Evolutionary conservation across 2,329 filamentous ascomycete species (phyloP).

Genomic region (Albifimbria verrucaria): DNA sequence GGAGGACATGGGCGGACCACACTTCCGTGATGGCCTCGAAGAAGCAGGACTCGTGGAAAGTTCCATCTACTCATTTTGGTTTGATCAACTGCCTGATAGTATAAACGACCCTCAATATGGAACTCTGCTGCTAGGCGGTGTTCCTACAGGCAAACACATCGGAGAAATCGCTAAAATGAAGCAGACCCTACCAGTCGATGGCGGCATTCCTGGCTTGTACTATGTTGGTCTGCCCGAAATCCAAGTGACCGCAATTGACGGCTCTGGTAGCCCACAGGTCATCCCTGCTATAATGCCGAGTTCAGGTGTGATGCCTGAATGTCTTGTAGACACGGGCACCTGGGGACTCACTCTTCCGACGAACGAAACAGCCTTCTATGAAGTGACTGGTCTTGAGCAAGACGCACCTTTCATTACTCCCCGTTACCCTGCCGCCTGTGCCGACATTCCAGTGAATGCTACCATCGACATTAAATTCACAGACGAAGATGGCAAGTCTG

Average conservation of each 20-base stretch:
- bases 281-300: not conserved
- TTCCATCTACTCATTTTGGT: not conserved
- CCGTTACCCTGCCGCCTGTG: not conserved
- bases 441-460: not conserved
- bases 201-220: not conserved
- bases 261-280: not conserved
- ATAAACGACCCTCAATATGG: not conserved
- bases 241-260: not conserved
- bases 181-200: not conserved
- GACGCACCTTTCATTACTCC: not conserved
- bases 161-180: not conserved
- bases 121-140: not conserved
- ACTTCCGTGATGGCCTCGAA: conserved; percentile 4
- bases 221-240: not conserved
- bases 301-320: not conserved
- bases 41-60: conserved; percentile 4
- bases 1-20: not conserved
- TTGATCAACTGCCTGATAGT: not conserved
- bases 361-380: not conserved
- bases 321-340: not conserved
- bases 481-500: not conserved
- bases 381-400: not conserved
- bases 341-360: not conserved
- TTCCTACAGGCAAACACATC: not conserved
- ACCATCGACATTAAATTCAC: not conserved